Base-by-base conservation (phyloP, 768 basidiomycete species). In the Pulveroboletus sp. region DNA sequence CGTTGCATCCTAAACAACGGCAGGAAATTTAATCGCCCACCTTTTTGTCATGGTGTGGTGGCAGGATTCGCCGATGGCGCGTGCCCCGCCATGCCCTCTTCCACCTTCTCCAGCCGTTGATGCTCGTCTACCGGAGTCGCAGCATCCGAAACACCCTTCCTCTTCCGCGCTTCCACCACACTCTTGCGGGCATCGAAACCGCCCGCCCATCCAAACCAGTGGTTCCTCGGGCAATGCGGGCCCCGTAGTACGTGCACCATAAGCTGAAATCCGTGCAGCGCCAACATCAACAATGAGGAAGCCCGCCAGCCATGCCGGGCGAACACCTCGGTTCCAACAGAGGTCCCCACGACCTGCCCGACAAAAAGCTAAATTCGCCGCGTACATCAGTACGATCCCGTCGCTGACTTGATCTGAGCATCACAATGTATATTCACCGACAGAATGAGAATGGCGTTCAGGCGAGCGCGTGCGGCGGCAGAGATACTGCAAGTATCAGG, bases 271-370 rank as follows among this genome's bases (percentile, higher is more conserved):
- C 68, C 80, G 33, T 78, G 75, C 63, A 80, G 77, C 0, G 75
- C 86, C 47, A 90, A 62, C 38, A 77, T 77, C 10, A 89, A 70
- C 27, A 73, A 74, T 0, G 86, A 82, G 2, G 76, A 78, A 0
- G 85, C 74, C 32, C 80, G 74, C 87, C 87, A 91, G 14, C 90
- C 90, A 55, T 79, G 70, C 12, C 71, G 57, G 27, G 84, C 75
- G 68, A 89, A 93, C 2, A 92, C 76, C 32, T 78, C 65, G 0
- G 87, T 85, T 28, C 88, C 84, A 0, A 84, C 83, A 0, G 85
- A 76, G 0, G 89, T 90, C 15, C 90, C 90, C 68, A 86, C 82
- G 9, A 91, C 85, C 71, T 92, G 89, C 0, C 90, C 90, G 21
- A 87, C 75, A 66, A 89, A 89, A 28, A 86, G 55, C 69, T 74